A percentile compares a stretch with the other conserved stretches of the same genome.
phyloP scores from a whole-genome alignment of 257 asterid genomes.

The Primulina eburnea region DNA sequence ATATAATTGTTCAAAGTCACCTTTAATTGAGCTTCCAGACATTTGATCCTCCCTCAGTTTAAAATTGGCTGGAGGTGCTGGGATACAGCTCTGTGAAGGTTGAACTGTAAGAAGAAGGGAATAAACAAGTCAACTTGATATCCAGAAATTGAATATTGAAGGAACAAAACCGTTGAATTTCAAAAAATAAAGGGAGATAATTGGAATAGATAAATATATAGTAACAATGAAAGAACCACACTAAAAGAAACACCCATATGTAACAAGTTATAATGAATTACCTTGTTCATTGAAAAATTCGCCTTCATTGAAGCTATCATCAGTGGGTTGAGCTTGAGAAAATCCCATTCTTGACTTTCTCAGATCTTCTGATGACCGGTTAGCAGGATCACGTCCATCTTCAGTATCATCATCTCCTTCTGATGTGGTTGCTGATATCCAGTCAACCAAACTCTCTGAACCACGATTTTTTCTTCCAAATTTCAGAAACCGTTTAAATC shows the following conservation, averaged over 20 bases:
- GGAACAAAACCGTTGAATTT: slow-evolving; percentile 6
- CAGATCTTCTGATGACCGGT: slow-evolving; percentile 72
- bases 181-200: slow-evolving; percentile 6
- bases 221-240: slow-evolving; percentile 12
- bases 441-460: slow-evolving; percentile 67
- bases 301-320: slow-evolving; percentile 62
- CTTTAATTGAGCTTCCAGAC: slow-evolving; percentile 83
- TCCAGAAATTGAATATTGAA: not conserved
- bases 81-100: slow-evolving; percentile 64
- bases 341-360: slow-evolving; percentile 88
- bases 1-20: slow-evolving; percentile 31
- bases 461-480: slow-evolving; percentile 81
- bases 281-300: slow-evolving; percentile 74
- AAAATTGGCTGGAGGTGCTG: slow-evolving; percentile 66
- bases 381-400: slow-evolving; percentile 76
- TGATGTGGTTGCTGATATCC: slow-evolving; percentile 95
- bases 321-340: slow-evolving; percentile 67
- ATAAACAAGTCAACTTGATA: not conserved
- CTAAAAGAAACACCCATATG: not conserved
- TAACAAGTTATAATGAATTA: slow-evolving; percentile 23
- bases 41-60: slow-evolving; percentile 73
- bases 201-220: not conserved
- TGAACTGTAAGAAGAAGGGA: slow-evolving; percentile 37
- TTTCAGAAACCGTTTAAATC: slow-evolving; percentile 73
- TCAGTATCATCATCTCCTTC: slow-evolving; percentile 95